Evolutionary conservation across 2,329 filamentous ascomycete species (phyloP), one percentile per base, ranked within the genome.

Genomic region (Orbilia javanica): DNA sequence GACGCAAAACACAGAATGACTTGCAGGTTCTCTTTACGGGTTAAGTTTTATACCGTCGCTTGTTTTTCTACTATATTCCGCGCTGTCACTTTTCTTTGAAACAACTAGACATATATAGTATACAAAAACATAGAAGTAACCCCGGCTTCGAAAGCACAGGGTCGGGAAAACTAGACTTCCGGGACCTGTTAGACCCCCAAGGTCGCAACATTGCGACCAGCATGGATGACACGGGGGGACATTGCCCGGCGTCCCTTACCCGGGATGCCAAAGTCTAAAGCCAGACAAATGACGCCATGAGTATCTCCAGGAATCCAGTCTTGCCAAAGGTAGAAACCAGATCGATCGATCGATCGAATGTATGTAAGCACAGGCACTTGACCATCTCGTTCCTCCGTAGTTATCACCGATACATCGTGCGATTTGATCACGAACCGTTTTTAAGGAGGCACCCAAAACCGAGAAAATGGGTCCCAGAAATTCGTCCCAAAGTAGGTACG

Each of bases 141-240:
- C 65, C 50, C 31, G 50, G 34, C 52, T 13, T 60, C 36, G 65
- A 34, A 60, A 69, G 46, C 48, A 42, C 65, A 69, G 63, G 63
- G 62, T 10, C 36, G 4, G 20, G 46, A 50, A 25, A 50, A 39
- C 36, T 39, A 39, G 22, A 25, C 46, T 13, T 25, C 46, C 46
- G 46, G 8, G 20, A 50, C 25, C 10, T 50, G 42, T 50, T 25
- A 50, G 0, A 25, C 11, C 5, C 22, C 39, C 34, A 34, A 42
- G n/a, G 25, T 57, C n/a, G n/a, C 6, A 57, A 34, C 18, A 11
- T 60, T 57, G 25, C 15, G 22, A 57, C n/a, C n/a, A n/a, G n/a
- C 11, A 44, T 27, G 11, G 11, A 39, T 7, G 44, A 11, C 18
- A 13, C 27, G 20, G 15, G 53, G 48, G 46, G 34, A 18, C 1